phyloP scores from a whole-genome alignment of 2,329 filamentous ascomycete species.

The Microdochium paspali region DNA sequence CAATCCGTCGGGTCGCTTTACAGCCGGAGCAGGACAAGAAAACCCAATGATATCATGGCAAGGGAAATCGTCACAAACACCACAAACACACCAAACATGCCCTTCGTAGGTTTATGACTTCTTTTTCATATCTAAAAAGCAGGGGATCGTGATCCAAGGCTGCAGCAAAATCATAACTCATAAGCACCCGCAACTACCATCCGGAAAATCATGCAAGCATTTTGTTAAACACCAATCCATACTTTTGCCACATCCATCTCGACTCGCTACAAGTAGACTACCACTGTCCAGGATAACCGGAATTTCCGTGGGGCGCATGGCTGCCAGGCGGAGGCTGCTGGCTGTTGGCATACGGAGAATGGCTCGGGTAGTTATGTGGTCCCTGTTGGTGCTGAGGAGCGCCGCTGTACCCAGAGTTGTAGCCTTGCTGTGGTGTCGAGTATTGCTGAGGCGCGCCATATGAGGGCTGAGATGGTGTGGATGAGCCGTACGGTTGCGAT shows the following conservation, averaged over 20 bases:
- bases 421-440: background rate
- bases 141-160: background rate
- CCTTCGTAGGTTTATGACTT: slow-evolving; percentile 7
- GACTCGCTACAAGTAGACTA: too few species aligned
- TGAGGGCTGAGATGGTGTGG: slow-evolving; percentile 13
- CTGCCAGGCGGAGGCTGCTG: background rate
- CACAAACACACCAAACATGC: too few species aligned
- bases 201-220: slow-evolving; percentile 1
- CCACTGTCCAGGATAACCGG: slow-evolving; percentile 23
- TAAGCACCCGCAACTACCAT: background rate
- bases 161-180: background rate
- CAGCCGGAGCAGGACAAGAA: slow-evolving; percentile 24
- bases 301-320: slow-evolving; percentile 5
- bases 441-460: slow-evolving; percentile 9
- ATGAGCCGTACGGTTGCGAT: slow-evolving; percentile 3
- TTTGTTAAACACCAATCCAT: too few species aligned
- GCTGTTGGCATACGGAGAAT: background rate
- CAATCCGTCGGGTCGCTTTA: slow-evolving; percentile 18
- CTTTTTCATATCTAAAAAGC: slow-evolving; percentile 7
- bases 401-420: background rate
- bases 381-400: slow-evolving; percentile 13
- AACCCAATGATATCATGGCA: slow-evolving; percentile 19
- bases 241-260: too few species aligned
- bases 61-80: background rate
- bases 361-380: slow-evolving; percentile 7